Conservation (phyloP, 306 rosid species). For the Prunus mira region DNA sequence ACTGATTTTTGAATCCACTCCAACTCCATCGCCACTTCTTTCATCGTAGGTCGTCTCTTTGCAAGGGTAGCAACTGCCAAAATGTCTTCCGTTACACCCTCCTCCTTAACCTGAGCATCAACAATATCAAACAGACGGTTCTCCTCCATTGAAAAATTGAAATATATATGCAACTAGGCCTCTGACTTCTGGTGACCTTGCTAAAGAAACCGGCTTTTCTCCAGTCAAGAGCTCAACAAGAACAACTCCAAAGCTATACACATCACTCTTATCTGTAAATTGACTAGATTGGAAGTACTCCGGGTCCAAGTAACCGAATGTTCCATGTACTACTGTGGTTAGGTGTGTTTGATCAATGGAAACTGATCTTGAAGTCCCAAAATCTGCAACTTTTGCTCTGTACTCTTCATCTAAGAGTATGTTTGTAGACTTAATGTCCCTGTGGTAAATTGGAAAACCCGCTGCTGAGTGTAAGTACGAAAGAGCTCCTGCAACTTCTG, state of each 20-base stretch:
- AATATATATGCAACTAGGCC: constrained; percentile 12
- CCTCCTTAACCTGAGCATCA: constrained; percentile 10
- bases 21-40: constrained; percentile 16
- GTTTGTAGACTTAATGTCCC: constrained; percentile 25
- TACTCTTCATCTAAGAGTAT: constrained; percentile 25
- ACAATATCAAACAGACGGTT: constrained; percentile 4
- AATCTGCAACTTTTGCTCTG: constrained; percentile 29
- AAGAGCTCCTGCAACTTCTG: constrained; percentile 10
- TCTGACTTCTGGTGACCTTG: background rate
- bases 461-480: constrained; percentile 21
- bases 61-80: background rate
- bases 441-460: constrained; percentile 19
- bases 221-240: constrained; percentile 28
- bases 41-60: constrained; percentile 16
- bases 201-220: constrained; percentile 5
- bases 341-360: constrained; percentile 26
- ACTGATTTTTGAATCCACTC: constrained; percentile 25
- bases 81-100: background rate
- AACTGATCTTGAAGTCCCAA: constrained; percentile 26
- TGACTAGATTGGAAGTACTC: constrained; percentile 24
- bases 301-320: constrained; percentile 32
- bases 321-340: constrained; percentile 18
- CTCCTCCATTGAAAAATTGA: background rate
- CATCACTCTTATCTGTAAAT: constrained; percentile 27
- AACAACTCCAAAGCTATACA: constrained; percentile 26